These are phyloP conservation scores for Colletotrichum trifolii DNA, from an alignment of 2,329 filamentous ascomycete species.

Conservation along the genomic window DNA sequence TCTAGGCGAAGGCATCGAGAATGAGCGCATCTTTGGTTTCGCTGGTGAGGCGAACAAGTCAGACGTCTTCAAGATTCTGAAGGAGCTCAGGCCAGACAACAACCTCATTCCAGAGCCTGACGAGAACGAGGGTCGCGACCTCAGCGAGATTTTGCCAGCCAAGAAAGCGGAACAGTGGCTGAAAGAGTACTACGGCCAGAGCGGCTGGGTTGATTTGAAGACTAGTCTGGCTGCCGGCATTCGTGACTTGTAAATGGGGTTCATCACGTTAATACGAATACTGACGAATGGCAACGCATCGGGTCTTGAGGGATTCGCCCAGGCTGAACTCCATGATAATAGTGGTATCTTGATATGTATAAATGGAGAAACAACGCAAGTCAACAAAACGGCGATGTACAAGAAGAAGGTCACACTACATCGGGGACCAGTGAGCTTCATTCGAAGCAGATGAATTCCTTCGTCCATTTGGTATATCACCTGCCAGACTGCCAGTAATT, in stretches of 20 bases:
- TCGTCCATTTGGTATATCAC: too few species aligned
- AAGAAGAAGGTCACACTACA: too few species aligned
- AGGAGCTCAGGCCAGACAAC: conserved; percentile 31
- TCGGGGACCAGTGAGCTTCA: too few species aligned
- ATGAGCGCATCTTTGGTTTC: conserved; percentile 66
- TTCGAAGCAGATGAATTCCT: too few species aligned
- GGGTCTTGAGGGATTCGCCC: too few species aligned
- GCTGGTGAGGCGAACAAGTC: conserved; percentile 43
- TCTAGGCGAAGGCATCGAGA: conserved; percentile 54
- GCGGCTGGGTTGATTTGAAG: conserved; percentile 26
- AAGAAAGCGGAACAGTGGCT: conserved; percentile 26
- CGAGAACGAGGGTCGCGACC: conserved; percentile 24
- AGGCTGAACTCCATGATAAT: too few species aligned
- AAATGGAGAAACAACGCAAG: too few species aligned
- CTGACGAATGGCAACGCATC: too few species aligned
- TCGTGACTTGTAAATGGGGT: conserved; percentile 24
- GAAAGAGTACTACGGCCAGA: conserved; percentile 30
- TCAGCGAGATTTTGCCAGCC: conserved; percentile 30
- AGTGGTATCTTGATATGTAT: too few species aligned
- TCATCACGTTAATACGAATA: too few species aligned
- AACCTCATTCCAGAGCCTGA: conserved; percentile 25
- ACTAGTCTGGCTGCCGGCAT: conserved; percentile 31
- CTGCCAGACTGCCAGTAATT: too few species aligned
- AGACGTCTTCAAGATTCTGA: conserved; percentile 23
- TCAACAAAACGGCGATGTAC: too few species aligned